phyloP scores from a whole-genome alignment of 73 alveolate species.

The Paramecium biaurelia region DNA sequence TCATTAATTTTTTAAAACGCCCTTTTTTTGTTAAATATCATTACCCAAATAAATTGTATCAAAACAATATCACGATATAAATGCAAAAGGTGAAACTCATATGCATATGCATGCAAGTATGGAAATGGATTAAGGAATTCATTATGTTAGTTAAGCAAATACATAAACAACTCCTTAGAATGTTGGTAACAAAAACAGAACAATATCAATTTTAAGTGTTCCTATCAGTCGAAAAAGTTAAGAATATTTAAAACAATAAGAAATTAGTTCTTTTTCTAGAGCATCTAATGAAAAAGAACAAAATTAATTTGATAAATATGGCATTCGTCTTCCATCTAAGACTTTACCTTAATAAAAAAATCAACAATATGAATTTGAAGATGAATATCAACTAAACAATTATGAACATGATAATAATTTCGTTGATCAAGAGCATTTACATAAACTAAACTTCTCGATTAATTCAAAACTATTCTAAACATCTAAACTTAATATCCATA shows the following conservation, averaged over 20 bases:
- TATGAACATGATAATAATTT: neutral
- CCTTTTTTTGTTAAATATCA: neutral
- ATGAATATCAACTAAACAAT: neutral
- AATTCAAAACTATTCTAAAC: neutral
- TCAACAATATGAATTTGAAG: neutral
- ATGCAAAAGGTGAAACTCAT: neutral
- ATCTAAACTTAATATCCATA: neutral
- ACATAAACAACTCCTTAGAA: constrained; percentile 3
- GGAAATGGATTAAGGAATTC: constrained; percentile 20
- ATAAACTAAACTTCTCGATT: constrained; percentile 10
- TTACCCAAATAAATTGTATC: constrained; percentile 24
- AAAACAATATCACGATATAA: constrained; percentile 5
- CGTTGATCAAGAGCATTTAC: neutral
- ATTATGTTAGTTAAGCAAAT: constrained; percentile 18
- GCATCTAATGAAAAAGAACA: neutral
- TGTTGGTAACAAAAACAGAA: neutral
- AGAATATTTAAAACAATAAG: constrained; percentile 5
- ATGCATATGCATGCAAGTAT: neutral
- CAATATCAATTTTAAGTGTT: neutral
- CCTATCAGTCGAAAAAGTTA: neutral
- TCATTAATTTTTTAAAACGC: constrained; percentile 3
- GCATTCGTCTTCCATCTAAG: constrained; percentile 13
- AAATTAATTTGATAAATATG: neutral
- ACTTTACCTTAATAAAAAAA: neutral
- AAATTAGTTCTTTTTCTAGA: neutral